Conservation (phyloP, 2,329 filamentous ascomycete species). For the Colletotrichum spaethianum region DNA sequence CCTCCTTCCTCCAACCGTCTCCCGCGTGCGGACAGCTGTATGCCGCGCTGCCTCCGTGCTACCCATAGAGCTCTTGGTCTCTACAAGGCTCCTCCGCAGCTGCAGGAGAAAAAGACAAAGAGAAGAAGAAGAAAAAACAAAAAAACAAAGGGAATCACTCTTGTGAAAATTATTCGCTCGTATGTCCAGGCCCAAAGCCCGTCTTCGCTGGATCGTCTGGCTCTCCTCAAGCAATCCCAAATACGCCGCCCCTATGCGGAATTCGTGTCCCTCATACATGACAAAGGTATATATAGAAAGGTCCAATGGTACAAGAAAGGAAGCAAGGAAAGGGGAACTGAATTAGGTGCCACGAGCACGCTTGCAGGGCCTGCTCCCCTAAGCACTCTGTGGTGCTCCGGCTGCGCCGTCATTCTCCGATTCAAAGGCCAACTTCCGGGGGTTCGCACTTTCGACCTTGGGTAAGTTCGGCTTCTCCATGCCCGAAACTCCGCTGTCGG, state of each 20-base stretch:
- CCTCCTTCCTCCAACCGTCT: constrained; percentile 5
- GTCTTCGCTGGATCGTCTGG: constrained; percentile 23
- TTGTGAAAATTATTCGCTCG: constrained; percentile 39
- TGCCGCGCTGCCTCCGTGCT: background rate
- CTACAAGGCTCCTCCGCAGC: background rate
- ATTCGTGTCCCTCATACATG: constrained; percentile 42
- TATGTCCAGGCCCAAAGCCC: constrained; percentile 34
- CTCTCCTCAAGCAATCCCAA: constrained; percentile 37
- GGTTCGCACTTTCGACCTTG: constrained; percentile 51
- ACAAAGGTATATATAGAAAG: constrained; percentile 42
- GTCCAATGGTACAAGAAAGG: constrained; percentile 41
- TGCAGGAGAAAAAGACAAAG: background rate
- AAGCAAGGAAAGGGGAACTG: constrained; percentile 31
- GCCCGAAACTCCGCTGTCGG: constrained; percentile 60
- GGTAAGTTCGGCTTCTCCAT: constrained; percentile 53
- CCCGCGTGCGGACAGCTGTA: constrained; percentile 17
- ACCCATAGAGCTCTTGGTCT: constrained; percentile 6
- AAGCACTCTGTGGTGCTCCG: constrained; percentile 50
- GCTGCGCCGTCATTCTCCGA: constrained; percentile 45
- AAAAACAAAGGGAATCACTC: constrained; percentile 39
- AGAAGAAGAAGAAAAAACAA: background rate
- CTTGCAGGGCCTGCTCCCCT: constrained; percentile 26
- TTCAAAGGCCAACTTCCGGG: constrained; percentile 46
- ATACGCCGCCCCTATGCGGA: constrained; percentile 42
- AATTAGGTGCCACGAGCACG: constrained; percentile 7